phyloP scores from a whole-genome alignment of 176 grass and related monocot species.

The Carex littledalei region DNA sequence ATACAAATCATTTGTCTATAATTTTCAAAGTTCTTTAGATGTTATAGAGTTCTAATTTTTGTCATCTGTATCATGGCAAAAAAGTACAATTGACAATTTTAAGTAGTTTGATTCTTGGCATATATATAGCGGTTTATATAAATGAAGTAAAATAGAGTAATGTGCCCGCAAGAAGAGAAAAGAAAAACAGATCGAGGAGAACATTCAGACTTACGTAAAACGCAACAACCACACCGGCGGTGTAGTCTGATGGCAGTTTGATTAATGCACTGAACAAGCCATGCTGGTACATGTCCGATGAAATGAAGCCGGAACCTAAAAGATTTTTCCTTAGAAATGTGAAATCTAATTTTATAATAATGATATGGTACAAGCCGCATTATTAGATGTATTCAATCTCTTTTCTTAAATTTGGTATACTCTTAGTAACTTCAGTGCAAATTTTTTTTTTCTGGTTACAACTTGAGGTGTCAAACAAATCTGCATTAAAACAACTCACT shows the following conservation, averaged over 20 bases:
- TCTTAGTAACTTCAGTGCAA: background rate
- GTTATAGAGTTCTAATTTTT: background rate
- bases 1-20: background rate
- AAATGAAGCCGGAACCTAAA: slow-evolving; percentile 86
- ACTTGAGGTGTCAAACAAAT: background rate
- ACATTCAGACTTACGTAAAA: slow-evolving; percentile 54
- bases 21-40: too few relatives aligned
- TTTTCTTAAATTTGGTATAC: background rate
- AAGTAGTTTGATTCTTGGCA: background rate
- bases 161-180: background rate
- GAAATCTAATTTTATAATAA: background rate
- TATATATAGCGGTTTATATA: background rate
- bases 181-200: background rate
- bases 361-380: background rate
- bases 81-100: background rate
- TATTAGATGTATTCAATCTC: background rate
- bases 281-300: slow-evolving; percentile 65
- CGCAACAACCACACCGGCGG: slow-evolving; percentile 81
- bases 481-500: background rate
- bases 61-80: background rate
- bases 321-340: background rate
- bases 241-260: slow-evolving; percentile 89
- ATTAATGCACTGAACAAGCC: slow-evolving; percentile 90
- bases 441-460: background rate
- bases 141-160: background rate